Evolutionary conservation across 176 grass and related monocot genomes (phyloP).

Genomic region (Ampelocalamus luodianensis): DNA sequence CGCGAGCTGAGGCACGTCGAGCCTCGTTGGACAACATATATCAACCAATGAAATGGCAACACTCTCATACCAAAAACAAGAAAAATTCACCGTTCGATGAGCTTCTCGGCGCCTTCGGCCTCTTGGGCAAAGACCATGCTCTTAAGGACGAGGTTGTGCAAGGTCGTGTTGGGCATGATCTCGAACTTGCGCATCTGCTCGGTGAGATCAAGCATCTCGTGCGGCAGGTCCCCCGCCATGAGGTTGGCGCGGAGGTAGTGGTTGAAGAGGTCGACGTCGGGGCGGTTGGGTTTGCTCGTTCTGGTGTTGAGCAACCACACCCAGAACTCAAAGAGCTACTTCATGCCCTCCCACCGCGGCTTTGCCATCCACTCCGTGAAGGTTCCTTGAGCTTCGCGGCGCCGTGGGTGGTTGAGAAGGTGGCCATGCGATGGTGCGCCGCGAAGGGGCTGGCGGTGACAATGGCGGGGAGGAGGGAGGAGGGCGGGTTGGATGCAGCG

Average conservation of each 20-base stretch:
- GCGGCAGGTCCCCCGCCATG: constrained; percentile 58
- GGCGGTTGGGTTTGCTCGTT: constrained; percentile 81
- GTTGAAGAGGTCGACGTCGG: constrained; percentile 90
- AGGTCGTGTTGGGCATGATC: constrained; percentile 75
- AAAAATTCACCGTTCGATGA: constrained; percentile 48
- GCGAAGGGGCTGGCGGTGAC: not conserved
- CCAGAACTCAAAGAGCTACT: constrained; percentile 81
- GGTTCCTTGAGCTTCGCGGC: constrained; percentile 58
- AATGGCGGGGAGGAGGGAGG: constrained; percentile 57
- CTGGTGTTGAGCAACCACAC: constrained; percentile 67
- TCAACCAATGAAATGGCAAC: constrained; percentile 5
- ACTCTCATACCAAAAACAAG: not conserved
- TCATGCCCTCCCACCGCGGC: constrained; percentile 73
- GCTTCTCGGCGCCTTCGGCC: constrained; percentile 41
- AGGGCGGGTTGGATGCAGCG: constrained; percentile 26
- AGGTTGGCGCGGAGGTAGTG: constrained; percentile 81
- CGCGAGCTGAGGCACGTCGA: constrained; percentile 72
- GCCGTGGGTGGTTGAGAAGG: constrained; percentile 43
- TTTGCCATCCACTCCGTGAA: constrained; percentile 73
- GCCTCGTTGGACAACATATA: constrained; percentile 55
- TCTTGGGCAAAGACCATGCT: constrained; percentile 44
- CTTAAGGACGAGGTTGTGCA: constrained; percentile 84
- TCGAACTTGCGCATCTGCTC: constrained; percentile 85
- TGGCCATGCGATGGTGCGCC: constrained; percentile 36
- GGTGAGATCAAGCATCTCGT: constrained; percentile 72